These are phyloP conservation scores for Gymnopus androsaceus DNA, from an alignment of 1,284 basidiomycete genomes.

Conservation along the genomic window DNA sequence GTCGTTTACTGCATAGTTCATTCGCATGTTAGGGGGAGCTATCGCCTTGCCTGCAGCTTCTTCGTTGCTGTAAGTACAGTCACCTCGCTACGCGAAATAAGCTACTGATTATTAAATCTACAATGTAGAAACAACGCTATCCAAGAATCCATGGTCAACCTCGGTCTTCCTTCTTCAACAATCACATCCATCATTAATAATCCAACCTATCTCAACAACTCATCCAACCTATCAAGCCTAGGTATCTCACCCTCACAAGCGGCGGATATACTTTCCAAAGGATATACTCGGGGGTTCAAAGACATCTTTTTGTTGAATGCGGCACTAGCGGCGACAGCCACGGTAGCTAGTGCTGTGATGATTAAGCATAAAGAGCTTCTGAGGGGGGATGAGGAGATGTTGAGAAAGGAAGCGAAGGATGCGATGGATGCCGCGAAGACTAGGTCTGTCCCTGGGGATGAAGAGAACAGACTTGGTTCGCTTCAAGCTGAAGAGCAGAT, in stretches of 20 bases:
- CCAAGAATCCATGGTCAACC: slow-evolving; percentile 39
- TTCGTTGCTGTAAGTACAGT: slow-evolving; percentile 47
- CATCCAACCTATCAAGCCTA: slow-evolving; percentile 25
- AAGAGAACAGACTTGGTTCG: too few species aligned
- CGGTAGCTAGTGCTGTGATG: slow-evolving; percentile 52
- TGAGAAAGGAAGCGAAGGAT: slow-evolving; percentile 30
- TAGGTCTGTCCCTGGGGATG: too few species aligned
- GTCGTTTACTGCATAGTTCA: slow-evolving; percentile 44
- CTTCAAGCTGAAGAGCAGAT: too few species aligned
- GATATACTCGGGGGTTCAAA: slow-evolving; percentile 60
- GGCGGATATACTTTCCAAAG: slow-evolving; percentile 44
- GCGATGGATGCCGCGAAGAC: too few species aligned
- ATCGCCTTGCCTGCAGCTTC: slow-evolving; percentile 62
- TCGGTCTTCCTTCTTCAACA: slow-evolving; percentile 35
- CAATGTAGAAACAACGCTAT: slow-evolving; percentile 57
- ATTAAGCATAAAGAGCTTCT: slow-evolving; percentile 61
- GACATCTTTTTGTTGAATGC: slow-evolving; percentile 61
- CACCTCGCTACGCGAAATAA: neutral
- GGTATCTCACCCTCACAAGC: slow-evolving; percentile 33
- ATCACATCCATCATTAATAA: slow-evolving; percentile 49
- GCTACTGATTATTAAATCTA: neutral
- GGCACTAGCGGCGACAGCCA: slow-evolving; percentile 44
- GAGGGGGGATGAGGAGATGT: slow-evolving; percentile 52
- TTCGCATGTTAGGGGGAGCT: slow-evolving; percentile 65
- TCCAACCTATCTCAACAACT: slow-evolving; percentile 44